phyloP scores from a whole-genome alignment of 495 filamentous ascomycete species.

The Lichenothelia convexa region DNA sequence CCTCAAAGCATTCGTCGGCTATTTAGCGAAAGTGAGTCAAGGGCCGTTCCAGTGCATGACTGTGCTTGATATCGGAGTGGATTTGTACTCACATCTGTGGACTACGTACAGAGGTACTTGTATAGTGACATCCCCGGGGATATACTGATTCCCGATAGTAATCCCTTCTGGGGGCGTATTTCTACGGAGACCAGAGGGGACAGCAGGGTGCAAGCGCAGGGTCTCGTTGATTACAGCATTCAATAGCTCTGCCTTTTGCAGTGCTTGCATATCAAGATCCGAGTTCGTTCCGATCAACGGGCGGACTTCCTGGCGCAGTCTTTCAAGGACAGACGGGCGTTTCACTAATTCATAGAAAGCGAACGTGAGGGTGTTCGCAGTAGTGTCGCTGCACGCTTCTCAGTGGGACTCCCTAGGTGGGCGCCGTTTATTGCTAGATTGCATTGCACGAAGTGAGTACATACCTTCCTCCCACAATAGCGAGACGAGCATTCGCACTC shows the following conservation, averaged over 20 bases:
- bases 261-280: no score
- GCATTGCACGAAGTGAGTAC: no score
- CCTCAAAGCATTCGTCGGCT: constrained; percentile 16
- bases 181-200: constrained; percentile 27
- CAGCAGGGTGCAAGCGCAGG: constrained; percentile 33
- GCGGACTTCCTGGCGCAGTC: constrained; percentile 11
- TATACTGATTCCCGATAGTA: constrained; percentile 23
- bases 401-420: no score
- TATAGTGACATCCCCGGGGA: constrained; percentile 27
- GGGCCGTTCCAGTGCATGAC: no score
- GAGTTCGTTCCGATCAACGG: no score
- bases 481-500: no score
- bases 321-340: constrained; percentile 5
- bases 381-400: constrained; percentile 13
- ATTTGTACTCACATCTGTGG: constrained; percentile 20
- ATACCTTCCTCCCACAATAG: no score
- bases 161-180: constrained; percentile 29
- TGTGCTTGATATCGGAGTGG: no score
- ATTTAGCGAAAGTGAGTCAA: constrained; percentile 7
- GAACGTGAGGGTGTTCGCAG: constrained; percentile 9
- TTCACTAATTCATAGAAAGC: constrained; percentile 12
- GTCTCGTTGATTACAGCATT: constrained; percentile 36
- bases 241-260: no score
- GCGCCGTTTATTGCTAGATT: no score
- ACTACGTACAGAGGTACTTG: constrained; percentile 29